Evolutionary conservation across 2,329 filamentous ascomycete species (phyloP).

Genomic region (Zarea fungicola): DNA sequence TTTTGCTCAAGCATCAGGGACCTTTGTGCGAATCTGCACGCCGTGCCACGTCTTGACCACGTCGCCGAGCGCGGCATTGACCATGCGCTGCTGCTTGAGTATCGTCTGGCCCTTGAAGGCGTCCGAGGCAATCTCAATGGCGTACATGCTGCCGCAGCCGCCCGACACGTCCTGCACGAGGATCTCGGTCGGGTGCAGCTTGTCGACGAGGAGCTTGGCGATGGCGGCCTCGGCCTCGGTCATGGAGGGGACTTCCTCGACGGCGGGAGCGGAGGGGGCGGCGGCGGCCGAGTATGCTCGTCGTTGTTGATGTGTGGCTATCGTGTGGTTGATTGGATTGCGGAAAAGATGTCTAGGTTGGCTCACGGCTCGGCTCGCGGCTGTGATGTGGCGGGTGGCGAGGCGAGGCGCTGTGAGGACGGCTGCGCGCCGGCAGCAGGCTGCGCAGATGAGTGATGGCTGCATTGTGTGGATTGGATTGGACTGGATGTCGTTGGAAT

Average conservation of each 20-base stretch:
- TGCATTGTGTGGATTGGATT: background rate
- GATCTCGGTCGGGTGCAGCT: constrained; percentile 47
- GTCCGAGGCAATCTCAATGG: constrained; percentile 68
- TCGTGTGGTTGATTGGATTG: too few relatives aligned
- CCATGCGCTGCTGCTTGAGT: constrained; percentile 77
- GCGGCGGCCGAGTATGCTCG: background rate
- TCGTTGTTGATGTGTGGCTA: too few relatives aligned
- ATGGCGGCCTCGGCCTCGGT: constrained; percentile 53
- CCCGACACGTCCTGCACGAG: constrained; percentile 76
- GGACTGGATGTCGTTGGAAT: background rate
- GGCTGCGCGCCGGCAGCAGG: constrained; percentile 1
- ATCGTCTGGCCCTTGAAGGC: constrained; percentile 66
- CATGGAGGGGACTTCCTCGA: constrained; percentile 22
- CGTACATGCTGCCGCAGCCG: constrained; percentile 84
- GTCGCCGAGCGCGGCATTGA: constrained; percentile 69
- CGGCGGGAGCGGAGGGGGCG: background rate
- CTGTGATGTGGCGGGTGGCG: background rate
- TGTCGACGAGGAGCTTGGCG: constrained; percentile 47
- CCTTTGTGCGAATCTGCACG: constrained; percentile 70
- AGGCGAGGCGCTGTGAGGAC: background rate
- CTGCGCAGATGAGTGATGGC: background rate
- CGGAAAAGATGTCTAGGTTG: too few relatives aligned
- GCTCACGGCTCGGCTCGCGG: too few relatives aligned
- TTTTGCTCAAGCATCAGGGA: constrained; percentile 21
- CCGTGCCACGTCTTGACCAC: constrained; percentile 80